phyloP scores from a whole-genome alignment of 83 land plant species.

The Diphasiastrum complanatum region DNA sequence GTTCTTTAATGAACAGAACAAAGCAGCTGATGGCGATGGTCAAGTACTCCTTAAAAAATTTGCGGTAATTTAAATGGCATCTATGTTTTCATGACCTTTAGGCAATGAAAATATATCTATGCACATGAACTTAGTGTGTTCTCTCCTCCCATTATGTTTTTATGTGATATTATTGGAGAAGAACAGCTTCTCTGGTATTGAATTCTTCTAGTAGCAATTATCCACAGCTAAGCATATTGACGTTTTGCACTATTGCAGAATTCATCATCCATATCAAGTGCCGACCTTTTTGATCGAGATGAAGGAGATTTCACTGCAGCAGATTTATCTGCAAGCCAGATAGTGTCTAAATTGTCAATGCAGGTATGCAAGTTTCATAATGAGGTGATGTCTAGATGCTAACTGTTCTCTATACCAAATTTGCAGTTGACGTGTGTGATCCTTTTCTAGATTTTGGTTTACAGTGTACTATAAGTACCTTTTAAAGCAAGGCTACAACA shows the following conservation, averaged over 20 bases:
- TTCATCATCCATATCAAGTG: slow-evolving; percentile 86
- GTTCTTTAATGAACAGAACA: slow-evolving; percentile 73
- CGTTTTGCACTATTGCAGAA: slow-evolving; percentile 42
- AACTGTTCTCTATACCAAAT: too few relatives aligned
- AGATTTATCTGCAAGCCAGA: slow-evolving; percentile 76
- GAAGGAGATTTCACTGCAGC: slow-evolving; percentile 29
- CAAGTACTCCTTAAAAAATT: slow-evolving; percentile 70
- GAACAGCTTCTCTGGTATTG: too few relatives aligned
- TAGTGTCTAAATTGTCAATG: slow-evolving; percentile 67
- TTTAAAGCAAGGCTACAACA: too few relatives aligned
- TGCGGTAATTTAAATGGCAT: slow-evolving; percentile 47
- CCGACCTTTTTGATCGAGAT: slow-evolving; percentile 77
- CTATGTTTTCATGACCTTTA: too few relatives aligned
- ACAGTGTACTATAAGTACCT: too few relatives aligned
- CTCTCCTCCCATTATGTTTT: too few relatives aligned
- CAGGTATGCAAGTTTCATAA: slow-evolving; percentile 59
- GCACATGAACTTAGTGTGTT: too few relatives aligned
- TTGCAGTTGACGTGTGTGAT: too few relatives aligned
- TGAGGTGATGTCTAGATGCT: too few relatives aligned
- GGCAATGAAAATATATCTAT: too few relatives aligned
- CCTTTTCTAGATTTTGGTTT: too few relatives aligned
- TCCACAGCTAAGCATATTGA: background rate
- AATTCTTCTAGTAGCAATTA: background rate
- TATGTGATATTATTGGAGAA: too few relatives aligned
- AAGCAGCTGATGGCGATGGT: slow-evolving; percentile 43